Conservation (phyloP, 2,329 filamentous ascomycete genomes). For the Trichothecium roseum region DNA sequence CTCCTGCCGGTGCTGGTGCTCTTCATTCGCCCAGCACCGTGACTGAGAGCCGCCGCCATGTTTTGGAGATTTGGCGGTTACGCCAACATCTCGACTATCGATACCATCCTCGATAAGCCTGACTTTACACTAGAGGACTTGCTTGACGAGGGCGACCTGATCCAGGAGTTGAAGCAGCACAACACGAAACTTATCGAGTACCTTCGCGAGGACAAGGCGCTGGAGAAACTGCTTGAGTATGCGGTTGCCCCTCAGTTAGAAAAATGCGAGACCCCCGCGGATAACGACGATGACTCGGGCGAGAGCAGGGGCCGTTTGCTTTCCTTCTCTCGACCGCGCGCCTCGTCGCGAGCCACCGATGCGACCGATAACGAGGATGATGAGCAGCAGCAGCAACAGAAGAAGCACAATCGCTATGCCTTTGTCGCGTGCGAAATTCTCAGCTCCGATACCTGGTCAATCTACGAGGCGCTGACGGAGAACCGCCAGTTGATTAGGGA, state of each 20-base stretch:
- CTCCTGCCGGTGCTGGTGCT: conserved; percentile 17
- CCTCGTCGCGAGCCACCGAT: conserved; percentile 40
- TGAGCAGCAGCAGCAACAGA: conserved; percentile 55
- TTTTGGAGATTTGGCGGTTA: conserved; percentile 99
- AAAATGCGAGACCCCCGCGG: conserved; percentile 38
- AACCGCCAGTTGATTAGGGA: conserved; percentile 66
- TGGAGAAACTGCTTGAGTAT: conserved; percentile 81
- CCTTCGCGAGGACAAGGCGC: conserved; percentile 74
- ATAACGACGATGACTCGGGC: conserved; percentile 41
- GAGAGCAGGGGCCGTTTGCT: conserved; percentile 31
- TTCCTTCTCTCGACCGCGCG: conserved; percentile 40
- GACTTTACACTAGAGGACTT: conserved; percentile 93
- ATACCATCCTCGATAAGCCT: conserved; percentile 92
- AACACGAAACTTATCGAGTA: conserved; percentile 97
- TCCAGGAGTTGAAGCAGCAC: conserved; percentile 96
- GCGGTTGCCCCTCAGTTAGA: conserved; percentile 71
- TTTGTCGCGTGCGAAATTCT: conserved; percentile 89
- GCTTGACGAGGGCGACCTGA: conserved; percentile 89
- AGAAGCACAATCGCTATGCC: conserved; percentile 85
- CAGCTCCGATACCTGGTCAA: conserved; percentile 93
- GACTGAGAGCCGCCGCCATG: conserved; percentile 55
- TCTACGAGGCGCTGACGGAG: conserved; percentile 84
- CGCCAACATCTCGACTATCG: conserved; percentile 92
- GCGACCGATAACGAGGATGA: conserved; percentile 46
- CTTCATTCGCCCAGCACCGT: conserved; percentile 19